Percentiles rank a stretch among this genome's conserved stretches.
phyloP scores from a whole-genome alignment of 2,329 filamentous ascomycete genomes.

The Scedosporium aurantiacum region DNA sequence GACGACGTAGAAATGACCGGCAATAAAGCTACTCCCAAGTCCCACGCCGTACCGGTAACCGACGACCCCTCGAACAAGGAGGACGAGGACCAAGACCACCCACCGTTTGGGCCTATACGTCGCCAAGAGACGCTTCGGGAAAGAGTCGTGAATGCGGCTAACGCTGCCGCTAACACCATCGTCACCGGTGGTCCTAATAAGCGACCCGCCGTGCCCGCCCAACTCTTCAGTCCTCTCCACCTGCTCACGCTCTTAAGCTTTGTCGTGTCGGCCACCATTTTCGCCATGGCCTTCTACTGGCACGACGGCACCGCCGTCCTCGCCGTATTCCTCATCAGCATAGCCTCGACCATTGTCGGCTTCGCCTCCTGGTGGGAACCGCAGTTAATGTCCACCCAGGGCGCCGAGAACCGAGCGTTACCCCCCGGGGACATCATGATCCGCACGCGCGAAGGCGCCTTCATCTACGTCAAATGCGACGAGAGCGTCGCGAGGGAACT shows the following conservation, averaged over 20 bases:
- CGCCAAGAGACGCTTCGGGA: constrained; percentile 26
- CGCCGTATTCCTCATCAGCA: constrained; percentile 39
- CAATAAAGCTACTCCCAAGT: neutral
- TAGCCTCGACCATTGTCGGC: constrained; percentile 42
- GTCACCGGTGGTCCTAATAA: constrained; percentile 24
- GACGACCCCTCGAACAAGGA: constrained; percentile 8
- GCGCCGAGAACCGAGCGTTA: constrained; percentile 19
- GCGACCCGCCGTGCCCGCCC: constrained; percentile 32
- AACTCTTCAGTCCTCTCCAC: constrained; percentile 39
- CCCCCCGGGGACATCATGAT: constrained; percentile 50
- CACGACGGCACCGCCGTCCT: constrained; percentile 23
- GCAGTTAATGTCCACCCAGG: constrained; percentile 35
- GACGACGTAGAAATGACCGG: neutral
- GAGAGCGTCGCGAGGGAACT: constrained; percentile 53
- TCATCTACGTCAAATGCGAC: constrained; percentile 44
- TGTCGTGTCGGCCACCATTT: constrained; percentile 21
- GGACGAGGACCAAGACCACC: constrained; percentile 7
- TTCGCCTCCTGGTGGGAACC: constrained; percentile 48
- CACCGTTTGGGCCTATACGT: constrained; percentile 13
- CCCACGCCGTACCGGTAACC: neutral
- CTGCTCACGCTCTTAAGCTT: constrained; percentile 40
- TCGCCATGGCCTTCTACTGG: constrained; percentile 32
- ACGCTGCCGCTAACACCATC: constrained; percentile 29
- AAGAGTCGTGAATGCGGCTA: constrained; percentile 29
- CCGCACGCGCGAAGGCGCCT: constrained; percentile 47